Evolutionary conservation across 169 alveolate genomes (phyloP).

Genomic region (Theileria equi): DNA sequence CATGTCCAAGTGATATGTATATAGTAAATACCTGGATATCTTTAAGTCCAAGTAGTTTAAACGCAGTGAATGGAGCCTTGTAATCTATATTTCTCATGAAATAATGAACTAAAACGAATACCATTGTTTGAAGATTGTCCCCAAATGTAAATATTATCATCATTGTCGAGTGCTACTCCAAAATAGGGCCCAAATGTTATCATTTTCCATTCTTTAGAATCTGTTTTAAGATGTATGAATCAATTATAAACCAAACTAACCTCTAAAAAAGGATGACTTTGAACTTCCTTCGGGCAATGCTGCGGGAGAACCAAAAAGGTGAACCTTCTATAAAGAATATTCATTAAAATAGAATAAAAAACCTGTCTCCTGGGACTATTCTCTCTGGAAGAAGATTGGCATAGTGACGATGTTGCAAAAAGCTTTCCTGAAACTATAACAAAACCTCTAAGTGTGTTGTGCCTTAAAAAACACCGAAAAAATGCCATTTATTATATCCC

Average conservation of each 20-base stretch:
- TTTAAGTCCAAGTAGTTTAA: background rate
- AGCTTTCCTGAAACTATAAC: background rate
- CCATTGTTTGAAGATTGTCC: slow-evolving; percentile 26
- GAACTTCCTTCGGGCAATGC: slow-evolving; percentile 53
- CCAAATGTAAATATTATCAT: slow-evolving; percentile 41
- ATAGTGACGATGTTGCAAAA: background rate
- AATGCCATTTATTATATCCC: background rate
- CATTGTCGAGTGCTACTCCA: slow-evolving; percentile 44
- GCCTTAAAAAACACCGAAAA: background rate
- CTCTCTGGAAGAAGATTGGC: background rate
- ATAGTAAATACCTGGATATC: slow-evolving; percentile 14
- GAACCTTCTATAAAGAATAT: slow-evolving; percentile 9
- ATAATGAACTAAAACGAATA: background rate
- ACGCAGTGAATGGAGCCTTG: background rate
- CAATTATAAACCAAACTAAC: background rate
- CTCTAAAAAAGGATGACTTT: slow-evolving; percentile 7
- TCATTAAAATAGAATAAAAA: background rate
- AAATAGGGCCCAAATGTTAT: slow-evolving; percentile 55
- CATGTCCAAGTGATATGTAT: background rate
- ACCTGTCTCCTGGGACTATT: background rate
- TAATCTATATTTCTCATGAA: background rate
- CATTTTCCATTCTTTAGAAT: slow-evolving; percentile 9
- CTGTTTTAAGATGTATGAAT: background rate
- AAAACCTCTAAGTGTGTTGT: background rate
- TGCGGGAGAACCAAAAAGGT: slow-evolving; percentile 19